Conservation (phyloP, 78 protist genomes). For the Ministeria vibrans region DNA sequence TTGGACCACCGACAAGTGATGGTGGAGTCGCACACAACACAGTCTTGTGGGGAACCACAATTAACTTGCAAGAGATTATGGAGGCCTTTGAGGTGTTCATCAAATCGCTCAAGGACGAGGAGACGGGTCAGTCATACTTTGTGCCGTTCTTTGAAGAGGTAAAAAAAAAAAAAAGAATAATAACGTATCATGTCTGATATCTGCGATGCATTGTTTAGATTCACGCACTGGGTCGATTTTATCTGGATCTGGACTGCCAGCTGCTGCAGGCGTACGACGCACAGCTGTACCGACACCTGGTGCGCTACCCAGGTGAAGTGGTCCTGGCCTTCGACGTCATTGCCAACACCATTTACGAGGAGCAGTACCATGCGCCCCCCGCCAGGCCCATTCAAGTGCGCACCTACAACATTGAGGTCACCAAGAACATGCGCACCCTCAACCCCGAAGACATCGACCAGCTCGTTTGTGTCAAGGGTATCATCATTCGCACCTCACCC, state of each 20-base stretch:
- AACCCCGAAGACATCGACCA: slow-evolving; percentile 81
- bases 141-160: neutral
- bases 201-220: neutral
- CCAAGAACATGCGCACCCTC: slow-evolving; percentile 58
- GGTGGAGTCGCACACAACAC: neutral
- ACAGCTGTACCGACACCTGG: slow-evolving; percentile 1
- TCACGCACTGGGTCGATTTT: neutral
- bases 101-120: neutral
- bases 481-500: slow-evolving; percentile 72
- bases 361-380: neutral
- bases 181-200: neutral
- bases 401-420: slow-evolving; percentile 38
- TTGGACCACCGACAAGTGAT: too few relatives aligned
- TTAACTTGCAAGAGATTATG: neutral
- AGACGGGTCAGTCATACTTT: neutral
- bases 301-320: slow-evolving; percentile 11
- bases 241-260: slow-evolving; percentile 32
- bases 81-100: neutral
- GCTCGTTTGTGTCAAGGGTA: slow-evolving; percentile 83
- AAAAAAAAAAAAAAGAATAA: neutral
- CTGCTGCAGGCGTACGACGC: slow-evolving; percentile 16
- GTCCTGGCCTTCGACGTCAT: slow-evolving; percentile 3
- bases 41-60: slow-evolving; percentile 38
- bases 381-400: slow-evolving; percentile 3
- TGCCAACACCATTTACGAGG: neutral